Percentiles rank a stretch among this genome's conserved stretches.
Evolutionary conservation across 371 early-diverging fungal genomes (phyloP).

Genomic region (Mucor ambiguus): DNA sequence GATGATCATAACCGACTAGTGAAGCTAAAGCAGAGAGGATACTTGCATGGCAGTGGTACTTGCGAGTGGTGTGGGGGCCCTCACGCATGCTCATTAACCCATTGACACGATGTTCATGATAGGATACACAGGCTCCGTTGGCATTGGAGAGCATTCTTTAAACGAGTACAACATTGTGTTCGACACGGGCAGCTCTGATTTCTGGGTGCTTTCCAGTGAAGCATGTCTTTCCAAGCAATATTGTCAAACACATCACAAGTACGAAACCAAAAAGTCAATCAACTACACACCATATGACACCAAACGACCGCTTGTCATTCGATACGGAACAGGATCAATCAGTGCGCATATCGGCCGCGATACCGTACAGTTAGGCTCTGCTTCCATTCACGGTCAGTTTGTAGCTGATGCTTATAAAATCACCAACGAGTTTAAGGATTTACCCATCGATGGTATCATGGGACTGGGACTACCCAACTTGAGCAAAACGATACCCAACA

Average conservation of each 20-base stretch:
- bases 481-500: conserved; percentile 41
- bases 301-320: conserved; percentile 42
- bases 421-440: conserved; percentile 58
- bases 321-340: conserved; percentile 71
- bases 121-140: conserved; percentile 60
- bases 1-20: background rate
- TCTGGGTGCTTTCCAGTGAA: conserved; percentile 88
- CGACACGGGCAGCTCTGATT: conserved; percentile 76
- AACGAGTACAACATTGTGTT: conserved; percentile 60
- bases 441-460: conserved; percentile 70
- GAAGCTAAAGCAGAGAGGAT: conserved; percentile 36
- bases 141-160: conserved; percentile 49
- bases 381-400: conserved; percentile 40
- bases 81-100: background rate
- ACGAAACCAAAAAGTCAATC: conserved; percentile 7
- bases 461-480: conserved; percentile 67
- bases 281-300: conserved; percentile 14
- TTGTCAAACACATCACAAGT: conserved; percentile 26
- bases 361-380: conserved; percentile 39
- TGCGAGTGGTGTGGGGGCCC: background rate
- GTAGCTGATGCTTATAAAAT: conserved; percentile 61
- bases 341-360: conserved; percentile 53
- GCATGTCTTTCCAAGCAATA: conserved; percentile 69
- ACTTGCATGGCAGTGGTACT: conserved; percentile 47
- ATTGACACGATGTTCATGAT: background rate